A percentile compares a stretch with the other conserved stretches of the same genome.
phyloP scores from a whole-genome alignment of 805 yeast species.

The Limtongia smithiae region DNA sequence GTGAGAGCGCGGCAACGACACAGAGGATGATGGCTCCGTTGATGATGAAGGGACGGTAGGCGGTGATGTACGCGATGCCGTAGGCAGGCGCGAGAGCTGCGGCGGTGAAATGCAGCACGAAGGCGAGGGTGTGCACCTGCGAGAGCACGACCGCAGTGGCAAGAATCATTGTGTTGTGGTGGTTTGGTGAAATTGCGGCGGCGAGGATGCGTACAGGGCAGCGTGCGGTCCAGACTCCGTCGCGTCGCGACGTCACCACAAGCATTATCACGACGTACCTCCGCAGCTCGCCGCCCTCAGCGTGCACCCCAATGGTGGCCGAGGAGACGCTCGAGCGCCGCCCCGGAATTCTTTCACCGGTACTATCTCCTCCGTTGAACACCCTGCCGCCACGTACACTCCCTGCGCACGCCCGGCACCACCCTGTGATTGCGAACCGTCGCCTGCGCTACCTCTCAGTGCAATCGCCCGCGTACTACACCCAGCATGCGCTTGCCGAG shows the following conservation, averaged over 20 bases:
- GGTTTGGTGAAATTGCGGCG: too few species aligned
- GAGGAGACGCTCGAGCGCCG: neutral
- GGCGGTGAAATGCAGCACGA: conserved; percentile 1
- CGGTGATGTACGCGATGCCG: conserved; percentile 9
- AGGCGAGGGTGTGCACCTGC: conserved; percentile 14
- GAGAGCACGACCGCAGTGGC: conserved; percentile 7
- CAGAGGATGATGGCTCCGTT: conserved; percentile 4
- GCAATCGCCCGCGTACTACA: conserved; percentile 12
- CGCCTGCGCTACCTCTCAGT: conserved; percentile 16
- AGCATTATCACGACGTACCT: too few species aligned
- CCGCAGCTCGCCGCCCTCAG: too few species aligned
- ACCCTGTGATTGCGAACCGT: conserved; percentile 11
- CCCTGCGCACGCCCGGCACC: conserved; percentile 7
- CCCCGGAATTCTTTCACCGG: neutral
- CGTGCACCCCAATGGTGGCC: neutral
- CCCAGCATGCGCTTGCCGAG: conserved; percentile 14
- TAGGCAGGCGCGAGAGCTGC: conserved; percentile 12
- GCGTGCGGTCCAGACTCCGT: too few species aligned
- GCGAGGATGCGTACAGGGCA: too few species aligned
- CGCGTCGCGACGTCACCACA: too few species aligned
- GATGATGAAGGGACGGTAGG: conserved; percentile 8
- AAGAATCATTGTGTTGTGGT: neutral
- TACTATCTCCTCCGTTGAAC: neutral
- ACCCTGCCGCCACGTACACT: neutral
- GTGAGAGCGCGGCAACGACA: conserved; percentile 1